These are phyloP conservation scores for Castanea sativa DNA, from an alignment of 306 rosid species.

Conservation along the genomic window DNA sequence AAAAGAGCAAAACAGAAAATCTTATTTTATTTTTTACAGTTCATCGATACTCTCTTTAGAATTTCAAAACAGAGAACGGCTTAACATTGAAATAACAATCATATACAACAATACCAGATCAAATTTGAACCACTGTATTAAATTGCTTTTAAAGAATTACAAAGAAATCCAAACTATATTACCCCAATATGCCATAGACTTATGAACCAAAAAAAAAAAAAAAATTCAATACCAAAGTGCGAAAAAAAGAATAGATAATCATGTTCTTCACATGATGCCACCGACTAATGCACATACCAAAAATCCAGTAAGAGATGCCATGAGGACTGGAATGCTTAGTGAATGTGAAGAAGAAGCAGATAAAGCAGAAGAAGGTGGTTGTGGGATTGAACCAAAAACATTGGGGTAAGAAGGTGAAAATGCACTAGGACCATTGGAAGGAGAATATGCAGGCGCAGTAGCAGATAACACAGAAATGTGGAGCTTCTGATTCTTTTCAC, in stretches of 20 bases:
- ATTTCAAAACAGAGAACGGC: not conserved
- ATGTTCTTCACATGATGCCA: conserved; percentile 25
- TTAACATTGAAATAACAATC: not conserved
- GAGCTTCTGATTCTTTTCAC: conserved; percentile 74
- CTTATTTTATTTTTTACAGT: not conserved
- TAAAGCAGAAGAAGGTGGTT: conserved; percentile 27
- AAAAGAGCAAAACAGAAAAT: not conserved
- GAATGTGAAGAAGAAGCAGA: conserved; percentile 46
- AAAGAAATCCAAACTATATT: not conserved
- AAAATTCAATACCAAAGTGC: not conserved
- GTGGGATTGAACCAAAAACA: conserved; percentile 76
- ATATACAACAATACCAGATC: not conserved
- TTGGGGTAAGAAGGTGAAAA: conserved; percentile 75
- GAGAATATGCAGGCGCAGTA: conserved; percentile 37
- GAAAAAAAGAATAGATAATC: not conserved
- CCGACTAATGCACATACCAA: conserved; percentile 15
- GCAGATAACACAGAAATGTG: conserved; percentile 47
- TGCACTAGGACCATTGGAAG: conserved; percentile 50
- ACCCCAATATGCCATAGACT: not conserved
- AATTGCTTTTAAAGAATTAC: not conserved
- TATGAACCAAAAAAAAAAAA: not conserved
- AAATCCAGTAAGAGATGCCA: conserved; percentile 32
- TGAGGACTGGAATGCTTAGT: conserved; percentile 12
- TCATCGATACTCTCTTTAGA: not conserved
- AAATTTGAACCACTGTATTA: not conserved